Percentiles rank a stretch among this genome's conserved stretches.
phyloP scores from a whole-genome alignment of 768 basidiomycete species.

The Naganishia vaughanmartiniae region DNA sequence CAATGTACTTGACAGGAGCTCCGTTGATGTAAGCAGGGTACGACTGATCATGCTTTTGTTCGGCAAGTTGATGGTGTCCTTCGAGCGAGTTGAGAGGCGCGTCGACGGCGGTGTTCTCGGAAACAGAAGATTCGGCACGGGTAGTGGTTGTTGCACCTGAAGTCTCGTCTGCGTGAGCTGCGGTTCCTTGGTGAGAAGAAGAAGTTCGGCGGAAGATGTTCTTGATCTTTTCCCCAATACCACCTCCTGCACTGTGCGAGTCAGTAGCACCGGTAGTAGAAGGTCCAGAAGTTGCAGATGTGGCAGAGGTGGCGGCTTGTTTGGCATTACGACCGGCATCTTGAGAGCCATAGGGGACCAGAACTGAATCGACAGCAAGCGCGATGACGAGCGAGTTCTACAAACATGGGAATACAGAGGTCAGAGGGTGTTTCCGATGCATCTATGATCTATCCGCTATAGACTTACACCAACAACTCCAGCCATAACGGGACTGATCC shows the following conservation, averaged over 20 bases:
- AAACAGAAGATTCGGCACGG: slow-evolving; percentile 4
- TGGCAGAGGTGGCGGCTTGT: neutral
- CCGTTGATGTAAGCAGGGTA: slow-evolving; percentile 24
- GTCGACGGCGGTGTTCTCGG: slow-evolving; percentile 15
- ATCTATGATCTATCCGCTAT: neutral
- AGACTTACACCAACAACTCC: slow-evolving; percentile 20
- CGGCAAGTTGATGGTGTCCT: slow-evolving; percentile 15
- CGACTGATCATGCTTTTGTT: neutral
- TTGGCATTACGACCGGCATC: neutral
- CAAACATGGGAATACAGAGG: neutral
- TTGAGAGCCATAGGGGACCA: slow-evolving; percentile 1
- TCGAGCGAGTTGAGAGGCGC: slow-evolving; percentile 9
- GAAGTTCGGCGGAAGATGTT: slow-evolving; percentile 23
- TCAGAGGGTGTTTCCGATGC: neutral
- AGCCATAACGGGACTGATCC: slow-evolving; percentile 22
- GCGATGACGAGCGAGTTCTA: slow-evolving; percentile 19
- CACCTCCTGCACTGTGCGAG: neutral
- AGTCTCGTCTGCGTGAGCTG: neutral
- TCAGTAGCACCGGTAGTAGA: neutral
- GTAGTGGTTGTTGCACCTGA: neutral
- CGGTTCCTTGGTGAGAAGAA: neutral
- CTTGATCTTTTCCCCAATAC: slow-evolving; percentile 24
- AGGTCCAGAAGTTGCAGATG: neutral
- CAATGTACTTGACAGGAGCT: slow-evolving; percentile 27
- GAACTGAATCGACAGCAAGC: slow-evolving; percentile 13